Percentiles rank a stretch among this genome's conserved stretches.
Evolutionary conservation across 169 alveolate species (phyloP).

Genomic region (Eimeria falciformis): DNA sequence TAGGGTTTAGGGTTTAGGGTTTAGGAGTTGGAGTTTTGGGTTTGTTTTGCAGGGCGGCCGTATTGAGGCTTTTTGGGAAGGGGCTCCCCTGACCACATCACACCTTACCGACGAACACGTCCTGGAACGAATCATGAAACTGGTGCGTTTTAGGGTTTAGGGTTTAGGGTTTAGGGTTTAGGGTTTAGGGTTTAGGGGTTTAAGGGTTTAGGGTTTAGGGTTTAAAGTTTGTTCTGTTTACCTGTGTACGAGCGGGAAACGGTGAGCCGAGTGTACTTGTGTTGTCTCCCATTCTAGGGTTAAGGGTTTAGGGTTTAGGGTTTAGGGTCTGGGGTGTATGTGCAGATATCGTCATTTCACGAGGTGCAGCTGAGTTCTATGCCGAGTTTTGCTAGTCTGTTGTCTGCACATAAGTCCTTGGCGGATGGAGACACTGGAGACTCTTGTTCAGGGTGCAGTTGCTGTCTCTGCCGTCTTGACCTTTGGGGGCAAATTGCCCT

Average conservation of each 20-base stretch:
- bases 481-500: not conserved
- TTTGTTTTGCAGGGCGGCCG: conserved; percentile 55
- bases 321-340: conserved; percentile 31
- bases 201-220: conserved; percentile 3
- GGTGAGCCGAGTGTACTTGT: not conserved
- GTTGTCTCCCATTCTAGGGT: not conserved
- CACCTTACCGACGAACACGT: conserved; percentile 46
- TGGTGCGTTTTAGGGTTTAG: conserved; percentile 36
- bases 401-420: too few species aligned
- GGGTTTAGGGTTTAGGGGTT: conserved; percentile 18
- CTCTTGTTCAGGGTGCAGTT: too few species aligned
- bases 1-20: conserved; percentile 13
- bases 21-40: conserved; percentile 31
- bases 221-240: not conserved
- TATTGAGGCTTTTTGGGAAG: conserved; percentile 54
- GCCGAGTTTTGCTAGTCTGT: too few species aligned
- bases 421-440: too few species aligned
- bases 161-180: conserved; percentile 19
- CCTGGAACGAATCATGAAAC: conserved; percentile 72
- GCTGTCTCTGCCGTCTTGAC: conserved; percentile 10
- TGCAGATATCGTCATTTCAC: too few species aligned
- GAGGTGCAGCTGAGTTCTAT: too few species aligned
- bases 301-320: conserved; percentile 29
- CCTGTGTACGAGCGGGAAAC: not conserved
- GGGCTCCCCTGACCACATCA: conserved; percentile 25